Conservation (phyloP, 805 yeast species). For the Lachancea dasiensis region DNA sequence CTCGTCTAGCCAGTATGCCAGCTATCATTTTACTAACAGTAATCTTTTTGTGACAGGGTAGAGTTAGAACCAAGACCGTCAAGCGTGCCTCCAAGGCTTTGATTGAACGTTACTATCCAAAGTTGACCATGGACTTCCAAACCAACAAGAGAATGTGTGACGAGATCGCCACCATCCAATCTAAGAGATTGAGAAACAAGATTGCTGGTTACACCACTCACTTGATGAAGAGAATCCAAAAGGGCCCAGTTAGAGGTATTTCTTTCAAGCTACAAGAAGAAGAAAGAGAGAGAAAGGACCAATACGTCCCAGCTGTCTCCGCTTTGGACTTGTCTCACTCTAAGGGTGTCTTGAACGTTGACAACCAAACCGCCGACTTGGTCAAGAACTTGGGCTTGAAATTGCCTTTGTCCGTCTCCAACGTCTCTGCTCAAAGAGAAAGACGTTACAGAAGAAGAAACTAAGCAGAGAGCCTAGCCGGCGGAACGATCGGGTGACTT, state of each 20-base stretch:
- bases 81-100: slow-evolving; percentile 99
- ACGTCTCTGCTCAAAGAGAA: slow-evolving; percentile 84
- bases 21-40: slow-evolving; percentile 21
- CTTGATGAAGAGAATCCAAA: slow-evolving; percentile 99
- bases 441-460: slow-evolving; percentile 92
- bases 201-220: slow-evolving; percentile 99
- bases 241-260: slow-evolving; percentile 99
- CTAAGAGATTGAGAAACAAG: slow-evolving; percentile 99
- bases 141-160: slow-evolving; percentile 99
- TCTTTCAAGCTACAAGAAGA: slow-evolving; percentile 99
- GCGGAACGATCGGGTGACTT: too few species aligned
- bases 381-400: slow-evolving; percentile 90
- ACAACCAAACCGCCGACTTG: slow-evolving; percentile 92
- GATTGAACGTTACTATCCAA: slow-evolving; percentile 99
- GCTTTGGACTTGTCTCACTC: slow-evolving; percentile 97
- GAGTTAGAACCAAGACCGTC: slow-evolving; percentile 99
- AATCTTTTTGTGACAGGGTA: slow-evolving; percentile 60
- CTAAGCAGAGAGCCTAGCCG: slow-evolving; percentile 35
- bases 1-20: too few species aligned
- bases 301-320: slow-evolving; percentile 99
- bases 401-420: slow-evolving; percentile 77
- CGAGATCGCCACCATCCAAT: slow-evolving; percentile 97
- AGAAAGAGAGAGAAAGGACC: slow-evolving; percentile 99
- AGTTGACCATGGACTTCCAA: slow-evolving; percentile 98
- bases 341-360: slow-evolving; percentile 94